phyloP scores from a whole-genome alignment of 805 yeast genomes.

The Ogataea paradorogensis region DNA sequence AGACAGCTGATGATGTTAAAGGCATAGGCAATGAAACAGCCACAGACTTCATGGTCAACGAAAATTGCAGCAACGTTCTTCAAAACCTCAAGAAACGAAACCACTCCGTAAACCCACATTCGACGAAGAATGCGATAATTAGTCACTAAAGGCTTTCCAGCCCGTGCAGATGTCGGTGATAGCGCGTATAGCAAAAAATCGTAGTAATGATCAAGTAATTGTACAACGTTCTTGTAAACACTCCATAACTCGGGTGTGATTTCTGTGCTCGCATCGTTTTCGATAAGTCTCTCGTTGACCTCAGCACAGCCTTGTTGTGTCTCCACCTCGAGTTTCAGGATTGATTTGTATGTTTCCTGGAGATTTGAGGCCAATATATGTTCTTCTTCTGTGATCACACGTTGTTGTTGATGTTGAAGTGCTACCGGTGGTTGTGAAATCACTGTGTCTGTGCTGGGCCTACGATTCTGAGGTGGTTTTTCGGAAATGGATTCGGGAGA shows the following conservation, averaged over 20 bases:
- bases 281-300: constrained; percentile 47
- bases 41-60: constrained; percentile 71
- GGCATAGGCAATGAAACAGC: constrained; percentile 70
- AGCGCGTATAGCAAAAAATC: constrained; percentile 70
- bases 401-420: constrained; percentile 18
- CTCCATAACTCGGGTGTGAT: constrained; percentile 64
- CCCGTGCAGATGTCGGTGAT: constrained; percentile 61
- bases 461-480: constrained; percentile 16
- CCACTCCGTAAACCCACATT: constrained; percentile 85
- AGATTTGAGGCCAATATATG: constrained; percentile 65
- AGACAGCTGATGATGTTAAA: constrained; percentile 56
- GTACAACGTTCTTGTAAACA: constrained; percentile 64
- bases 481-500: constrained; percentile 27
- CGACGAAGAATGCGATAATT: constrained; percentile 75
- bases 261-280: constrained; percentile 47
- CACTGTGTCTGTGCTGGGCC: constrained; percentile 28
- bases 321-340: constrained; percentile 63
- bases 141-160: constrained; percentile 75
- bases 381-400: constrained; percentile 50
- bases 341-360: constrained; percentile 71
- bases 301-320: constrained; percentile 69
- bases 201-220: constrained; percentile 65
- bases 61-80: constrained; percentile 72
- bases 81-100: constrained; percentile 72
- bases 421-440: constrained; percentile 23